Percentiles rank a stretch among this genome's conserved stretches.
These are phyloP conservation scores for Myotisia sp. DNA, from an alignment of 2,329 filamentous ascomycete species.

Conservation along the genomic window DNA sequence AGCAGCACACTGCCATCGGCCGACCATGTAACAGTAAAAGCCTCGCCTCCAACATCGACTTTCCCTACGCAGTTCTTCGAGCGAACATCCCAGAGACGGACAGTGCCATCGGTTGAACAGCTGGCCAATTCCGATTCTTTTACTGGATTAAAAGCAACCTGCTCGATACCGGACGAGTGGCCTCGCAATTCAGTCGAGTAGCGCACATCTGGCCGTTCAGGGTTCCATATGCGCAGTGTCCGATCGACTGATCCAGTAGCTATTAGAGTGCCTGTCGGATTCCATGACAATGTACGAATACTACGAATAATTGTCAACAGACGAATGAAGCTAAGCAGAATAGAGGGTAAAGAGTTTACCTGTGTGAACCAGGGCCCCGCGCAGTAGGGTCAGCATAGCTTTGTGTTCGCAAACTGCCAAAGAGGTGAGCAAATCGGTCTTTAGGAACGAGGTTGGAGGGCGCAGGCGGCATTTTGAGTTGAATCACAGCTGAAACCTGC, in stretches of 20 bases:
- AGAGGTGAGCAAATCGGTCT: slow-evolving; percentile 53
- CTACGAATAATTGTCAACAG: slow-evolving; percentile 18
- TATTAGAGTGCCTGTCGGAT: slow-evolving; percentile 66
- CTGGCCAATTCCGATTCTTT: slow-evolving; percentile 37
- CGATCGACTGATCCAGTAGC: slow-evolving; percentile 83
- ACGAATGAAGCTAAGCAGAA: neutral
- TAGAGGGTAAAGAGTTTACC: slow-evolving; percentile 32
- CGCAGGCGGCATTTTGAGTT: slow-evolving; percentile 23
- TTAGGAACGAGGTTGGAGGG: slow-evolving; percentile 39
- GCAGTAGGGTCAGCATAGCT: slow-evolving; percentile 51
- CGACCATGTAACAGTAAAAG: slow-evolving; percentile 36
- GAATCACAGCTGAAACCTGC: too few species aligned
- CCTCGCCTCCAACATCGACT: slow-evolving; percentile 36
- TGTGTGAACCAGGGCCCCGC: slow-evolving; percentile 41
- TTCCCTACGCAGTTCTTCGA: slow-evolving; percentile 35
- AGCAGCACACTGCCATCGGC: slow-evolving; percentile 34
- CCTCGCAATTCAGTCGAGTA: slow-evolving; percentile 37
- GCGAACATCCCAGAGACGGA: slow-evolving; percentile 38
- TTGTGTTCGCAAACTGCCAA: slow-evolving; percentile 55
- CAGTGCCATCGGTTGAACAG: slow-evolving; percentile 36
- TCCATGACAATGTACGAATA: slow-evolving; percentile 75
- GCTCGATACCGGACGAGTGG: slow-evolving; percentile 34
- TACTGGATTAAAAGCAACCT: slow-evolving; percentile 36
- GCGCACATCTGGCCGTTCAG: slow-evolving; percentile 32
- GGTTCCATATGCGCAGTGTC: slow-evolving; percentile 82